A percentile compares a stretch with the other conserved stretches of the same genome.
Evolutionary conservation across 1,284 basidiomycete species (phyloP).

Genomic region (Athelia psychrophila): DNA sequence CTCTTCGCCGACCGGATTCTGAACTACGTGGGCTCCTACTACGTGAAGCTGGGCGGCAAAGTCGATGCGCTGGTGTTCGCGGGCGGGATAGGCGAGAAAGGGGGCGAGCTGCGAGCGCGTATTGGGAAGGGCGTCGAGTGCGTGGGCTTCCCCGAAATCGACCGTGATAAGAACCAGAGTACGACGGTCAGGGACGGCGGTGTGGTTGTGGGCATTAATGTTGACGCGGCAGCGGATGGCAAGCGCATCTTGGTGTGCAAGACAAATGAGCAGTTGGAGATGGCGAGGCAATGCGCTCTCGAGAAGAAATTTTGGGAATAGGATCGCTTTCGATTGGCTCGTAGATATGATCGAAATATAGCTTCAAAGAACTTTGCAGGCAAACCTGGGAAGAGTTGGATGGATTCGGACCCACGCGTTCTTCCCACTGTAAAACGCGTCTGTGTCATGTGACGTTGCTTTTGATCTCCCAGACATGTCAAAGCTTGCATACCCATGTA

Average conservation of each 20-base stretch:
- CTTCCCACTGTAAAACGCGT: too few species aligned
- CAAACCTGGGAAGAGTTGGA: too few species aligned
- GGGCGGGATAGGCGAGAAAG: slow-evolving; percentile 83
- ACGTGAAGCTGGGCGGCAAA: slow-evolving; percentile 61
- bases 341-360: too few species aligned
- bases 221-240: slow-evolving; percentile 24
- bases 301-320: slow-evolving; percentile 35
- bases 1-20: slow-evolving; percentile 78
- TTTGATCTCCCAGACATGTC: too few species aligned
- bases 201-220: slow-evolving; percentile 47
- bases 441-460: too few species aligned
- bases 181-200: slow-evolving; percentile 27
- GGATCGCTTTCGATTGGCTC: too few species aligned
- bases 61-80: slow-evolving; percentile 84
- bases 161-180: slow-evolving; percentile 34
- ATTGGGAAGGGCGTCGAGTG: slow-evolving; percentile 52
- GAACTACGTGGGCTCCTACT: slow-evolving; percentile 71
- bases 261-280: slow-evolving; percentile 72
- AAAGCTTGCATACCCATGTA: too few species aligned
- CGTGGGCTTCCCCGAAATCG: slow-evolving; percentile 60
- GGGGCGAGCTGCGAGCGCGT: slow-evolving; percentile 55
- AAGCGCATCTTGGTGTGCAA: slow-evolving; percentile 53
- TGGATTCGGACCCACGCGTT: too few species aligned
- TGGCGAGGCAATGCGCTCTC: slow-evolving; percentile 57
- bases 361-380: too few species aligned